These are phyloP conservation scores for Triticum monococcum DNA, from an alignment of 176 grass and related monocot genomes.

Conservation along the genomic window DNA sequence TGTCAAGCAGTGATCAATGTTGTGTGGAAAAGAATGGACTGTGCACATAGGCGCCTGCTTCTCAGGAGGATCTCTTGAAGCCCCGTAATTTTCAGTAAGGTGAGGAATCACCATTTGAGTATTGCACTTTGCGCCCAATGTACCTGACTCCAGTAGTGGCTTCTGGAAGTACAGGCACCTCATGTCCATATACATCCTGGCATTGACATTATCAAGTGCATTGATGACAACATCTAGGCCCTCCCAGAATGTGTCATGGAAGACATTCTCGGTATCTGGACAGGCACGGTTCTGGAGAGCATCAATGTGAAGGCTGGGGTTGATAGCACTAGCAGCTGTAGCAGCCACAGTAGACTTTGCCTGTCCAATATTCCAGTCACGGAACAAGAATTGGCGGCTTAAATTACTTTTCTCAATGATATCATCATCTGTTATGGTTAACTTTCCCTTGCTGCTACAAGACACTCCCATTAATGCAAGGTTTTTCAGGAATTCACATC, in stretches of 20 bases:
- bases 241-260: constrained; percentile 72
- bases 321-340: constrained; percentile 40
- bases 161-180: constrained; percentile 83
- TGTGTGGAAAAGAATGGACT: constrained; percentile 67
- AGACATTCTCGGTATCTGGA: constrained; percentile 66
- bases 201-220: constrained; percentile 73
- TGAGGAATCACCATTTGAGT: constrained; percentile 81
- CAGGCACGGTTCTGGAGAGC: constrained; percentile 71
- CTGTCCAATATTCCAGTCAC: constrained; percentile 73
- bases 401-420: constrained; percentile 78
- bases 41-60: constrained; percentile 73
- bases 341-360: constrained; percentile 67
- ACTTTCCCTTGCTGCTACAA: constrained; percentile 52
- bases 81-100: constrained; percentile 68
- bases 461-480: constrained; percentile 71
- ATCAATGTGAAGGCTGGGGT: constrained; percentile 47
- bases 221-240: constrained; percentile 65
- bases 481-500: constrained; percentile 87
- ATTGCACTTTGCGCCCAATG: constrained; percentile 71
- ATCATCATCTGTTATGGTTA: constrained; percentile 85
- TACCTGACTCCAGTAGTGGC: constrained; percentile 73
- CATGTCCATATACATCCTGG: constrained; percentile 79
- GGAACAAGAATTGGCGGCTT: constrained; percentile 72
- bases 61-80: constrained; percentile 59
- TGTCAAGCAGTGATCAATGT: constrained; percentile 75